Percentiles rank a stretch among this genome's conserved stretches.
Evolutionary conservation across 116 monocot species (phyloP).

Genomic region (Papilionanthe hybrid): DNA sequence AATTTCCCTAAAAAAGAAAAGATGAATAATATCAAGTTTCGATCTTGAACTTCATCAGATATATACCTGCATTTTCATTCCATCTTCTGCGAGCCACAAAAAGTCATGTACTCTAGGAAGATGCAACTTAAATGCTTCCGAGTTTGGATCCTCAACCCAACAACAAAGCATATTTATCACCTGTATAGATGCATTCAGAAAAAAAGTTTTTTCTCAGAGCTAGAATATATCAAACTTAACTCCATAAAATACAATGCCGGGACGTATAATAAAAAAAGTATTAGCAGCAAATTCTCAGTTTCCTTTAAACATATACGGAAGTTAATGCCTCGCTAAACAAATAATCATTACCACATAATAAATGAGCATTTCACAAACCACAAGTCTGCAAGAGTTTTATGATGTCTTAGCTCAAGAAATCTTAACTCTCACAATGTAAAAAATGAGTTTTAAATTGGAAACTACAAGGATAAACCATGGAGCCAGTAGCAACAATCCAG

Average conservation of each 20-base stretch:
- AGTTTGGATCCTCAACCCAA: conserved; percentile 91
- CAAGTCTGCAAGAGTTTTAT: background rate
- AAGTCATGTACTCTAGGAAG: conserved; percentile 74
- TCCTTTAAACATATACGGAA: background rate
- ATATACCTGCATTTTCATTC: conserved; percentile 92
- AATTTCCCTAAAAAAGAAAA: background rate
- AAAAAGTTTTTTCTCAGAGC: background rate
- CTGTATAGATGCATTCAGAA: conserved; percentile 17
- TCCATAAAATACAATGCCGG: background rate
- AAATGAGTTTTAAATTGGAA: background rate
- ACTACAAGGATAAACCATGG: too few species aligned
- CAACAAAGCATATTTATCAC: conserved; percentile 91
- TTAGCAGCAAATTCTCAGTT: background rate
- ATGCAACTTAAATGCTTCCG: conserved; percentile 86
- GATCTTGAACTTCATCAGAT: background rate
- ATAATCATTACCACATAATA: background rate
- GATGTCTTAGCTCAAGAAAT: too few species aligned
- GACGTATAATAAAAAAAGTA: background rate
- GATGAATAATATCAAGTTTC: background rate
- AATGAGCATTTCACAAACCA: background rate
- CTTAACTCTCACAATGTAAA: background rate
- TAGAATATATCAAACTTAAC: background rate
- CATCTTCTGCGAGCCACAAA: conserved; percentile 94
- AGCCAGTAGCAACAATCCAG: too few species aligned
- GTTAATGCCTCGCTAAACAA: background rate